Evolutionary conservation across 2,329 filamentous ascomycete genomes (phyloP).

Genomic region (Zasmidium angulare): DNA sequence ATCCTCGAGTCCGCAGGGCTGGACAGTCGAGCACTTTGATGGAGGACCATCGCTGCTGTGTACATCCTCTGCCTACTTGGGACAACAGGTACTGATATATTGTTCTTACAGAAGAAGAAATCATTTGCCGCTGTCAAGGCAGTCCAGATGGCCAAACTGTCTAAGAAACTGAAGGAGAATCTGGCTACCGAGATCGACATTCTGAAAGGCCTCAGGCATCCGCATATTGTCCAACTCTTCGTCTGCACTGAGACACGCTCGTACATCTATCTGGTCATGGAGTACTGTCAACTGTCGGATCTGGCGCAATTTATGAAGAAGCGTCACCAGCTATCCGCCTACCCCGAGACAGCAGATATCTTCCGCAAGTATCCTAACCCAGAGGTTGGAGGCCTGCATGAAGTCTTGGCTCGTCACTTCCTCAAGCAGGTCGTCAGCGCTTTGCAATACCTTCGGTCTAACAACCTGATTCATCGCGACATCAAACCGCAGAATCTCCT

Average conservation of each 20-base stretch:
- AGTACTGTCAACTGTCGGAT: conserved; percentile 95
- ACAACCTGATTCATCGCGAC: conserved; percentile 91
- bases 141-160: conserved; percentile 84
- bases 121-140: conserved; percentile 94
- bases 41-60: neutral
- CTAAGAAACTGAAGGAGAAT: conserved; percentile 95
- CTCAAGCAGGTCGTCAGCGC: conserved; percentile 92
- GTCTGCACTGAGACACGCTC: conserved; percentile 84
- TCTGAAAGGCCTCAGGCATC: conserved; percentile 87
- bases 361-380: conserved; percentile 89
- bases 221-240: conserved; percentile 94
- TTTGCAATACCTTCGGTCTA: conserved; percentile 78
- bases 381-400: conserved; percentile 80
- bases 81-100: conserved; percentile 14
- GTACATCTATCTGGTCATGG: conserved; percentile 97
- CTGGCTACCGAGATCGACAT: conserved; percentile 95
- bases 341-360: conserved; percentile 84
- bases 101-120: conserved; percentile 63
- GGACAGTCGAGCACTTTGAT: neutral
- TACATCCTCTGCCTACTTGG: neutral
- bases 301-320: conserved; percentile 96
- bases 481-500: conserved; percentile 97
- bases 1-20: neutral
- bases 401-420: conserved; percentile 95
- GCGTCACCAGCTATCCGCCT: conserved; percentile 73